Evolutionary conservation across 2,329 filamentous ascomycete species (phyloP), one percentile per base, ranked within the genome.

Genomic region (Penicillium fuscoglaucum): DNA sequence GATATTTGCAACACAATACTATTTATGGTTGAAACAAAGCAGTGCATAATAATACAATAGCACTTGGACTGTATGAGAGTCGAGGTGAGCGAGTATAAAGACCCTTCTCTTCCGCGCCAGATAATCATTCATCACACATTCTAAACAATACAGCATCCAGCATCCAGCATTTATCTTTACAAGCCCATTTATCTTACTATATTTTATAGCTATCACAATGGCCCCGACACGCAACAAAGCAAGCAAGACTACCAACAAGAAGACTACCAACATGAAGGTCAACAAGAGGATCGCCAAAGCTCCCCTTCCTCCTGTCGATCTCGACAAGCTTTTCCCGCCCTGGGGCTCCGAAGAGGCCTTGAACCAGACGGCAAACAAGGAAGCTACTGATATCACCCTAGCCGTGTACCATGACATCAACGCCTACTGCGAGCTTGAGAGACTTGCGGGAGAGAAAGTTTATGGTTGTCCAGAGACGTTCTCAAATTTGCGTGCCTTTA

Each of bases 331-430:
- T 4, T 53, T 54, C 43, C 55, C 55, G 19, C 35, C 43, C 28
- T 43, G 19, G 17, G 43, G 43, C n/a, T 54, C 50, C 5, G 50
- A 57, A 40, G 50, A 31, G 2, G 50, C 43, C 4, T 12, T 31
- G 9, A 43, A 41, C 7, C 35, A 48, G 21, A 41, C 50, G 5
- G 43, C 55, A 19, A 33, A 44, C 2, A 19, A 41, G 21, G n/a
- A 43, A 7, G 50, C 55, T 26, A 41, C 19, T 28, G 50, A 54
- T 19, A 58, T 46, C 17, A 15, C 48, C 2, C 3, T 33, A 15
- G 44, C 55, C 28, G 29, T 54, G n/a, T 58, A 54, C 37, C 26
- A 47, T 26, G 55, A 58, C 13, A 41, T 54, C 28, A 58, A 54
- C 17, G 24, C 21, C 21, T 26, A 35, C 26, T 33, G 35, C 28